A percentile compares a stretch with the other conserved stretches of the same genome.
Conservation (phyloP, 2,329 filamentous ascomycete species). For the Sodiomyces alkalinus region DNA sequence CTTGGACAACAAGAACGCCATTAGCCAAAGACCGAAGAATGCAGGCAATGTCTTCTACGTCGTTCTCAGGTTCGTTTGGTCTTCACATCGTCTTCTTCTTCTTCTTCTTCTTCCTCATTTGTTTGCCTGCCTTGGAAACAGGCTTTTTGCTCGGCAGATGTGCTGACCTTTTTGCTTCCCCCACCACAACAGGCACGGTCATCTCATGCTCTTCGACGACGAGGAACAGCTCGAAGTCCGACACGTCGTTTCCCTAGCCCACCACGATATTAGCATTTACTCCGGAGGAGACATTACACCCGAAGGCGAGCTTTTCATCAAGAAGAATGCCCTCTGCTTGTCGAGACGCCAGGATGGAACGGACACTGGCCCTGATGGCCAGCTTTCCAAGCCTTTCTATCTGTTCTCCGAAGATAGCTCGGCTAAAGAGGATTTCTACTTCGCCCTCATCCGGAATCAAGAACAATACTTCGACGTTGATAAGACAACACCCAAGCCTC, state of each 20-base stretch:
- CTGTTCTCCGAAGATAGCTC: slow-evolving; percentile 92
- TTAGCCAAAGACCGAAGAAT: slow-evolving; percentile 40
- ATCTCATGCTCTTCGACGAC: slow-evolving; percentile 96
- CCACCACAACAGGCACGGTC: slow-evolving; percentile 54
- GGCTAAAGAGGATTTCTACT: slow-evolving; percentile 97
- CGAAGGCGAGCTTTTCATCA: slow-evolving; percentile 91
- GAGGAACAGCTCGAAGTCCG: slow-evolving; percentile 89
- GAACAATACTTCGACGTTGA: slow-evolving; percentile 46
- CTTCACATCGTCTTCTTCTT: neutral
- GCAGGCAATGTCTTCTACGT: slow-evolving; percentile 89
- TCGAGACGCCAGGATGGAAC: slow-evolving; percentile 44
- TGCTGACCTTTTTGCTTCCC: slow-evolving; percentile 6
- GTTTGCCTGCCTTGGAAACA: slow-evolving; percentile 1
- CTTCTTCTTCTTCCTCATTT: neutral
- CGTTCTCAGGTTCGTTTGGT: slow-evolving; percentile 53
- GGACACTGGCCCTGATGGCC: slow-evolving; percentile 38
- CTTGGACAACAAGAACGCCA: slow-evolving; percentile 29
- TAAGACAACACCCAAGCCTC: slow-evolving; percentile 48
- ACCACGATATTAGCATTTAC: slow-evolving; percentile 75
- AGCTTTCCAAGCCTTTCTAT: slow-evolving; percentile 68
- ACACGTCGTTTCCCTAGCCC: slow-evolving; percentile 83
- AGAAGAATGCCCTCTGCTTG: slow-evolving; percentile 76
- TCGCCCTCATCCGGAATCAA: slow-evolving; percentile 75
- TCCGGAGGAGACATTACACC: slow-evolving; percentile 63
- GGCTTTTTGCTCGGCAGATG: too few relatives aligned